A percentile compares a stretch with the other conserved stretches of the same genome.
phyloP scores from a whole-genome alignment of 208 protist species.

The Leishmania gerbilli region DNA sequence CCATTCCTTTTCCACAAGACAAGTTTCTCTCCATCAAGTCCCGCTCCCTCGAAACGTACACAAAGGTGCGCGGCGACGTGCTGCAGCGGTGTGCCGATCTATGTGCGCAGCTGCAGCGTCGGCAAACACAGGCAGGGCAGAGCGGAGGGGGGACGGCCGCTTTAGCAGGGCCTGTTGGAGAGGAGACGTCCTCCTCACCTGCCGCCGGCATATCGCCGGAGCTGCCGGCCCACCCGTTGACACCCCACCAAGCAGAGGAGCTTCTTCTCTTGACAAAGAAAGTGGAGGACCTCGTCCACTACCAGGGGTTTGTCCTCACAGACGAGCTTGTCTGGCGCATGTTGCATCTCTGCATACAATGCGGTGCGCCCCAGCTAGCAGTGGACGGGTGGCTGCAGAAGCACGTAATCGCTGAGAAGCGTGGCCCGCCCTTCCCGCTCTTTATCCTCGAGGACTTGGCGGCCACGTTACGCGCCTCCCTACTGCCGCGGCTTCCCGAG shows the following conservation, averaged over 20 bases:
- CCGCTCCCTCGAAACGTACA: slow-evolving; percentile 53
- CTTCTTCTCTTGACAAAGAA: slow-evolving; percentile 53
- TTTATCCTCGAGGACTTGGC: slow-evolving; percentile 35
- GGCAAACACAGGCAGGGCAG: slow-evolving; percentile 10
- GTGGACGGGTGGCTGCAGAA: slow-evolving; percentile 36
- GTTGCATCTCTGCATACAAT: slow-evolving; percentile 53
- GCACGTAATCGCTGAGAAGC: slow-evolving; percentile 35
- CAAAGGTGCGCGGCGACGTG: slow-evolving; percentile 47
- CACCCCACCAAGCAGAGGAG: slow-evolving; percentile 49
- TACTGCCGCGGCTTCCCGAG: slow-evolving; percentile 40
- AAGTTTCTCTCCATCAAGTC: slow-evolving; percentile 85
- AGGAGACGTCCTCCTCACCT: background rate
- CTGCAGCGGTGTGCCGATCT: slow-evolving; percentile 40
- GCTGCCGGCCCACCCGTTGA: slow-evolving; percentile 24
- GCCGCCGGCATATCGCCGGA: background rate
- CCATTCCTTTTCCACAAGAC: slow-evolving; percentile 56
- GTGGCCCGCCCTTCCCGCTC: slow-evolving; percentile 45
- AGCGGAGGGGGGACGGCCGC: background rate
- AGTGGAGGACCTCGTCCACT: slow-evolving; percentile 39
- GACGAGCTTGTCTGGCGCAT: slow-evolving; percentile 66
- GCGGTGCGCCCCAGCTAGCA: slow-evolving; percentile 42
- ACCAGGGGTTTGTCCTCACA: slow-evolving; percentile 64
- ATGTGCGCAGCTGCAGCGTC: slow-evolving; percentile 21
- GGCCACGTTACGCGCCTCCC: slow-evolving; percentile 16
- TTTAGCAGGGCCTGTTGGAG: background rate